Conservation (phyloP, 257 asterid genomes). For the Nicotiana obtusifolia region DNA sequence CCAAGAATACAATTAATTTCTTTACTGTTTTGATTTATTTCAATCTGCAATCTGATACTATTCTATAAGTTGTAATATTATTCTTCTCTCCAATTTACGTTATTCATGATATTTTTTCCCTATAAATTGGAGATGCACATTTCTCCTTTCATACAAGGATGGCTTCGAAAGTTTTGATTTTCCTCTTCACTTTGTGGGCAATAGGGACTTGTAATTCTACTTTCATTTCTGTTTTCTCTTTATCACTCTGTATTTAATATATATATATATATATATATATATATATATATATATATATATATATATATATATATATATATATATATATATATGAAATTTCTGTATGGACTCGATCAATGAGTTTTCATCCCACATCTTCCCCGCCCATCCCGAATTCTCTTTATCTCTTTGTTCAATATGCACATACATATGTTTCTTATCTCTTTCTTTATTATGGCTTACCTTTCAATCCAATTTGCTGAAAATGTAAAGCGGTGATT, state of each 20-base stretch:
- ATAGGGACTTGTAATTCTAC: background rate
- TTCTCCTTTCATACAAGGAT: background rate
- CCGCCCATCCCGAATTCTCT: background rate
- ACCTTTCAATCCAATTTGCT: too few species aligned
- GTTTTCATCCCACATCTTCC: background rate
- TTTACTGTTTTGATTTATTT: background rate
- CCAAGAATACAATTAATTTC: background rate
- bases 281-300: too few species aligned
- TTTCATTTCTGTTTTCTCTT: too few species aligned
- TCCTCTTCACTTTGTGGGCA: background rate
- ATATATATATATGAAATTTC: too few species aligned
- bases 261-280: too few species aligned
- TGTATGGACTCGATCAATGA: too few species aligned
- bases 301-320: too few species aligned
- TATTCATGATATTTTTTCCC: background rate
- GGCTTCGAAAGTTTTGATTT: background rate
- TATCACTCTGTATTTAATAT: background rate
- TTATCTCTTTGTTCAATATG: too few species aligned
- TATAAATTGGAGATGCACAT: background rate
- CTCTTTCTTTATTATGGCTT: too few species aligned
- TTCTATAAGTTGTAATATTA: background rate
- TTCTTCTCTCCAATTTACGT: too few species aligned
- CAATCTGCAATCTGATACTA: too few species aligned
- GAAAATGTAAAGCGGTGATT: too few species aligned
- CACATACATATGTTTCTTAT: background rate